phyloP scores from a whole-genome alignment of 2,329 filamentous ascomycete genomes.

The Setomelanomma holmii region DNA sequence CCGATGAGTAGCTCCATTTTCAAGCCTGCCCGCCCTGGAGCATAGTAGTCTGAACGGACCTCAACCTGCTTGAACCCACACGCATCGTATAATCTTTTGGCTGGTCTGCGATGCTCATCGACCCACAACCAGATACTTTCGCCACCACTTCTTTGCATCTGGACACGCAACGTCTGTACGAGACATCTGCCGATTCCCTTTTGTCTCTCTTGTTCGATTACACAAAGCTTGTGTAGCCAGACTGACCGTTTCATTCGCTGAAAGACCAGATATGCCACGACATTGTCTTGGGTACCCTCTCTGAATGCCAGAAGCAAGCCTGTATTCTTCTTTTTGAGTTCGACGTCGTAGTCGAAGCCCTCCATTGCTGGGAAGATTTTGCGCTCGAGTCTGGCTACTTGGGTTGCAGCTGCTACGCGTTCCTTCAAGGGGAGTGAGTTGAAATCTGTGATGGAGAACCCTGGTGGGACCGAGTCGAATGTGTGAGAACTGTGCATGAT shows the following conservation, averaged over 20 bases:
- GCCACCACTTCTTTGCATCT: slow-evolving; percentile 56
- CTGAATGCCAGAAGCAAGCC: slow-evolving; percentile 48
- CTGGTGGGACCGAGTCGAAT: slow-evolving; percentile 6
- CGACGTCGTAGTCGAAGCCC: slow-evolving; percentile 56
- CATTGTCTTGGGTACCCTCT: slow-evolving; percentile 18
- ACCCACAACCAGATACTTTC: slow-evolving; percentile 60
- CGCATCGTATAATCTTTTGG: slow-evolving; percentile 54
- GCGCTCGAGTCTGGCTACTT: slow-evolving; percentile 52
- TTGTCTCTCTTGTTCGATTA: slow-evolving; percentile 54
- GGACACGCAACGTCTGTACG: slow-evolving; percentile 52
- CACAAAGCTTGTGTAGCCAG: slow-evolving; percentile 61
- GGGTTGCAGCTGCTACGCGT: slow-evolving; percentile 23
- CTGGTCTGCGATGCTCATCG: slow-evolving; percentile 55
- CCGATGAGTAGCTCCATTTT: slow-evolving; percentile 33
- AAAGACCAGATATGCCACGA: slow-evolving; percentile 53
- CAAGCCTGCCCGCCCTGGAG: slow-evolving; percentile 55
- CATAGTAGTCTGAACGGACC: slow-evolving; percentile 58
- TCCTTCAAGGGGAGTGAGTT: slow-evolving; percentile 26
- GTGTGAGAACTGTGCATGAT: too few relatives aligned
- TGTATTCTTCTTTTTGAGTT: slow-evolving; percentile 59
- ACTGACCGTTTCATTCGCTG: slow-evolving; percentile 42
- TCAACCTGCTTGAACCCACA: slow-evolving; percentile 57
- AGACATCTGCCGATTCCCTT: slow-evolving; percentile 57
- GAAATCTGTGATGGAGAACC: slow-evolving; percentile 21
- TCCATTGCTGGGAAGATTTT: slow-evolving; percentile 61